These are phyloP conservation scores for Beauveria sp. DNA, from an alignment of 2,329 filamentous ascomycete species.

Conservation along the genomic window DNA sequence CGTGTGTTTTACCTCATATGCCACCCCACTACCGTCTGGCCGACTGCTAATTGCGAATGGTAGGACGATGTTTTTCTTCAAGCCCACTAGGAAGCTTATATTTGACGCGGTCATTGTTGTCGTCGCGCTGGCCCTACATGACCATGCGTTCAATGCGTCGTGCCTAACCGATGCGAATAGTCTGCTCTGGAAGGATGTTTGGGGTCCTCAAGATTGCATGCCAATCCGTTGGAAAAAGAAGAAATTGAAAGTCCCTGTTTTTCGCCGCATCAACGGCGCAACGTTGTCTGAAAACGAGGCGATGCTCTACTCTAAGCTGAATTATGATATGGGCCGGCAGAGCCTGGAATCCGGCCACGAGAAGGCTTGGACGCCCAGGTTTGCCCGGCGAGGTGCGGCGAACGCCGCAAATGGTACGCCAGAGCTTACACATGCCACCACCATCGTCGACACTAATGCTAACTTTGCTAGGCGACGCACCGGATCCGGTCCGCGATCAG, in stretches of 20 bases:
- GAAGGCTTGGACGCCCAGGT: constrained; percentile 14
- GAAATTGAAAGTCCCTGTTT: constrained; percentile 21
- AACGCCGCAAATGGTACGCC: constrained; percentile 19
- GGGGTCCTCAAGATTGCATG: constrained; percentile 14
- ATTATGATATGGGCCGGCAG: constrained; percentile 20
- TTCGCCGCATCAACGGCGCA: constrained; percentile 13
- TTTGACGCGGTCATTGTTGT: constrained; percentile 20
- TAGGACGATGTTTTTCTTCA: constrained; percentile 24
- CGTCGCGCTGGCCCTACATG: constrained; percentile 18
- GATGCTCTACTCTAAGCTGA: constrained; percentile 20
- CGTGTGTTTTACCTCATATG: too few relatives aligned
- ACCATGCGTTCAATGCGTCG: constrained; percentile 18
- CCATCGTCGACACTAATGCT: neutral
- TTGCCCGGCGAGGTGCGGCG: constrained; percentile 16
- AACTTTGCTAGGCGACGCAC: constrained; percentile 16
- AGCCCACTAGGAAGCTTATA: constrained; percentile 19
- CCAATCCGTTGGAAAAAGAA: constrained; percentile 20
- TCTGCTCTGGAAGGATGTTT: constrained; percentile 16
- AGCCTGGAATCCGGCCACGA: constrained; percentile 18
- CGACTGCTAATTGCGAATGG: constrained; percentile 3
- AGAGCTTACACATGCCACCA: neutral
- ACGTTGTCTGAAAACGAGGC: constrained; percentile 14
- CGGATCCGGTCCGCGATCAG: constrained; percentile 21
- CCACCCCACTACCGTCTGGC: too few relatives aligned
- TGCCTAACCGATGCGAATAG: constrained; percentile 16